Evolutionary conservation across 257 asterid species (phyloP), one percentile per base, ranked within the genome.

Genomic region (Leonotis leonurus): DNA sequence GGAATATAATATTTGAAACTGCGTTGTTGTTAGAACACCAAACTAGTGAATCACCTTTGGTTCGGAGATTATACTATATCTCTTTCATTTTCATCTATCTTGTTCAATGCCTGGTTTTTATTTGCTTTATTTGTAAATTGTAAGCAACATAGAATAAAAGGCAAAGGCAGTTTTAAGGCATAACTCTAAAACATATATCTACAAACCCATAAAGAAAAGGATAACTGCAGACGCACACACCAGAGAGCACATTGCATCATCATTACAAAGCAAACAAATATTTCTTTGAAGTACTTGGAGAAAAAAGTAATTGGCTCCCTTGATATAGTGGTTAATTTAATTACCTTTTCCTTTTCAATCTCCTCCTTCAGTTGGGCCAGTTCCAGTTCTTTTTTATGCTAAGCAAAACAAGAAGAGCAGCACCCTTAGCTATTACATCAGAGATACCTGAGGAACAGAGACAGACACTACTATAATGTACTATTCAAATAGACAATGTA

Each of bases 381-480:
- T 72, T 89, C 95, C 89, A 77, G 39, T 72, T 89, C 97, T 80
- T 80, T 92, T 77, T 84, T 83, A 81, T 81, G 90, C 99, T 92
- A 78, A 44, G 67, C 58, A 78, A 66, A 68, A 55, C 17, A 59
- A 72, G 27, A 29, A n/a, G n/a, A n/a, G n/a, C n/a, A n/a, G 12
- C 30, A 59, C 50, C 14, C 51, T 70, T 14, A 71, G 81, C 63
- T 41, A 64, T 48, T 59, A 66, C 17, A 45, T 53, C 24, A 25
- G 41, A 64, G 56, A 22, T 30, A 39, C 20, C n/a, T 1, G 27
- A 20, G 56, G 39, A 37, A 13, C 36, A 46, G 21, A 10, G 26
- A 17, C 24, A 51, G 32, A 40, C 41, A 53, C 45, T 55, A 30
- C n/a, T 22, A 4, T 18, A 41, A 50, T 53, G 27, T 13, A 43